Base-by-base conservation (phyloP, 2,329 filamentous ascomycete genomes). In the Paecilomyces dactylethromorphus region DNA sequence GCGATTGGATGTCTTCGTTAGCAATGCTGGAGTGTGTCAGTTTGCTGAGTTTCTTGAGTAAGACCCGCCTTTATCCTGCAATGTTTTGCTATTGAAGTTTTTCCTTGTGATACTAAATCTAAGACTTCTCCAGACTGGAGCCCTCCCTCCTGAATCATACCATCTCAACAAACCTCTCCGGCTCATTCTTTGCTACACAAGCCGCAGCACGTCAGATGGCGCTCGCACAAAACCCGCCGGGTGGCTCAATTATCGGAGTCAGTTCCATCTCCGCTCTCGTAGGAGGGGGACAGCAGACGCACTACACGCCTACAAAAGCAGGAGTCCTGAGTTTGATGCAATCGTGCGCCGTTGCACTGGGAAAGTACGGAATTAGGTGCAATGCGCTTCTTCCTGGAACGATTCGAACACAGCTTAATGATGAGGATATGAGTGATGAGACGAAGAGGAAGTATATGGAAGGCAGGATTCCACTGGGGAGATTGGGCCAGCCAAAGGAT, bases 251-350 rank as follows among this genome's bases (percentile, higher is more conserved):
- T 68, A 93, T 77, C 39, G 75, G 73, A 1, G 71, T 78, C 15
- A 74, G 71, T 54, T 72, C 73, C 4, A 77, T 78, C 56, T 74
- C 74, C 2, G 70, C 74, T 3, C 69, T 76, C 2, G 74, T 78
- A 1, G 91, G 91, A 39, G 91, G 91, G 51, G 89, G 87, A 0
- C 79, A 82, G 53, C 91, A 95, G 77, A 87, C 85, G 26, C 91
- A 96, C 71, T 96, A 95, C 75, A 95, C 91, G 15, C 90, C 91
- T 10, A 95, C 91, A 15, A 96, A 96, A 74, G 91, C 91, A 0
- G 91, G 90, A 2, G 82, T 96, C 2, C 71, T 90, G 39, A 89
- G 85, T 53, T 79, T 96, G 52, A 94, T 95, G 84, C 91, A 96
- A 78, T 91, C 87, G 63, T 86, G 85, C 39, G 91, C 91, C 0